Conservation (phyloP, 345 rosid species). For the Ricinus communis region DNA sequence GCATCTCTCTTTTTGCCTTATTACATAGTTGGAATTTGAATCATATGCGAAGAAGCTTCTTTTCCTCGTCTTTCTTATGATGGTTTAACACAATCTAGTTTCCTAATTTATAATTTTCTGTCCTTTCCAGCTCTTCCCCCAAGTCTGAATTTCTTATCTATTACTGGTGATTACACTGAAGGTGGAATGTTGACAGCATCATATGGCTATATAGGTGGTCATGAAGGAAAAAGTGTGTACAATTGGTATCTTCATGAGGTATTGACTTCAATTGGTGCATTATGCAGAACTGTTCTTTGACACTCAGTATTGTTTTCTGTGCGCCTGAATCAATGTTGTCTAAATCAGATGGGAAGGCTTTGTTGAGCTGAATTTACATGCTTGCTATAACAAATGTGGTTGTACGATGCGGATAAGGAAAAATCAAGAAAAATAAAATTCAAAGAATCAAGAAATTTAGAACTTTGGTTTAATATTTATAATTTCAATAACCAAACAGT, state of each 20-base stretch:
- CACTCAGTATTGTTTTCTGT: background rate
- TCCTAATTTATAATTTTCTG: slow-evolving; percentile 22
- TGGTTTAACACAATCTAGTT: background rate
- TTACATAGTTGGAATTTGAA: background rate
- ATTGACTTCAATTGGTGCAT: slow-evolving; percentile 19
- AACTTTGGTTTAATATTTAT: too few relatives aligned
- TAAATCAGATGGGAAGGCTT: background rate
- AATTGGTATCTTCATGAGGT: slow-evolving; percentile 96
- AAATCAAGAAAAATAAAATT: too few relatives aligned
- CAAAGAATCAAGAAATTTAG: too few relatives aligned
- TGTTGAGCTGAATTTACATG: background rate
- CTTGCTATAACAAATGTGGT: background rate
- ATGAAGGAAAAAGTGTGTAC: slow-evolving; percentile 86
- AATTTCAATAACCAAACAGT: too few relatives aligned
- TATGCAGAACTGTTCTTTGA: background rate
- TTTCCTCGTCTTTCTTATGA: background rate
- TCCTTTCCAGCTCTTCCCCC: slow-evolving; percentile 85
- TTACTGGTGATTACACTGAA: slow-evolving; percentile 82
- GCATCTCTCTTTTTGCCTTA: background rate
- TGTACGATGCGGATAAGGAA: too few relatives aligned
- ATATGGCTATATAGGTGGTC: slow-evolving; percentile 95
- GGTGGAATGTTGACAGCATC: slow-evolving; percentile 89
- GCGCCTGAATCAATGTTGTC: background rate
- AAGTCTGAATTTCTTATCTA: slow-evolving; percentile 87
- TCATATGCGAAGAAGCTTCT: background rate